A percentile compares a stretch with the other conserved stretches of the same genome.
Conservation (phyloP, 108 stramenopile species). For the Nitzschia putrida region DNA sequence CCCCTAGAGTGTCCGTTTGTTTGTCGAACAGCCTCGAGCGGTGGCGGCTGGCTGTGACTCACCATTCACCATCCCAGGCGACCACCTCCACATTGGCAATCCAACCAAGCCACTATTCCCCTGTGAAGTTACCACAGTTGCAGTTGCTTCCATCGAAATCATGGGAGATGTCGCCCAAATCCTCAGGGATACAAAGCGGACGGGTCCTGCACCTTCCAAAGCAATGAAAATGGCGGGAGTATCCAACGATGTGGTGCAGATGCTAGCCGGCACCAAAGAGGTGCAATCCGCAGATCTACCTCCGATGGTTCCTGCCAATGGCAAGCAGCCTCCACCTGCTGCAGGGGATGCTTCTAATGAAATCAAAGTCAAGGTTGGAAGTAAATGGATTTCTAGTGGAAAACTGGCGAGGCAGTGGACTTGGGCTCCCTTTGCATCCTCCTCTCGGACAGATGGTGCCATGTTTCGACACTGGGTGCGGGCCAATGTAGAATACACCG, state of each 20-base stretch:
- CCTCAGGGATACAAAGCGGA: slow-evolving; percentile 8
- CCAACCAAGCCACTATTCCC: not conserved
- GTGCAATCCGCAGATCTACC: slow-evolving; percentile 46
- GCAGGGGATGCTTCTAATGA: slow-evolving; percentile 2
- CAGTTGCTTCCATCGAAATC: not conserved
- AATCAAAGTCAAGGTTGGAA: slow-evolving; percentile 62
- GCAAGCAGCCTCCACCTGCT: not conserved
- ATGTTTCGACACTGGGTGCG: slow-evolving; percentile 82
- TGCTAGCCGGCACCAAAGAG: slow-evolving; percentile 35
- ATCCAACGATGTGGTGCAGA: slow-evolving; percentile 40
- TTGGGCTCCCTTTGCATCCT: slow-evolving; percentile 84
- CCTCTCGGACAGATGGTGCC: slow-evolving; percentile 64
- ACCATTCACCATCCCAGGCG: too few relatives aligned
- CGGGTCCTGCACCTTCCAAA: slow-evolving; percentile 26
- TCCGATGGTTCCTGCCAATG: slow-evolving; percentile 56
- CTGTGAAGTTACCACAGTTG: not conserved
- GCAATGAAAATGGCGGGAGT: slow-evolving; percentile 47
- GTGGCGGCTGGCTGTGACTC: too few relatives aligned
- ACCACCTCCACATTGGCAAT: not conserved
- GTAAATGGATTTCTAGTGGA: slow-evolving; percentile 49
- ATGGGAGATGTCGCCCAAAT: slow-evolving; percentile 51
- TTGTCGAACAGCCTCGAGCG: too few relatives aligned
- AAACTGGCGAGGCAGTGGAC: slow-evolving; percentile 71
- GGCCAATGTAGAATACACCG: slow-evolving; percentile 80
- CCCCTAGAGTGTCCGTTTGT: too few relatives aligned